Conservation (phyloP, 2,329 filamentous ascomycete genomes). For the Fusarium buharicum region DNA sequence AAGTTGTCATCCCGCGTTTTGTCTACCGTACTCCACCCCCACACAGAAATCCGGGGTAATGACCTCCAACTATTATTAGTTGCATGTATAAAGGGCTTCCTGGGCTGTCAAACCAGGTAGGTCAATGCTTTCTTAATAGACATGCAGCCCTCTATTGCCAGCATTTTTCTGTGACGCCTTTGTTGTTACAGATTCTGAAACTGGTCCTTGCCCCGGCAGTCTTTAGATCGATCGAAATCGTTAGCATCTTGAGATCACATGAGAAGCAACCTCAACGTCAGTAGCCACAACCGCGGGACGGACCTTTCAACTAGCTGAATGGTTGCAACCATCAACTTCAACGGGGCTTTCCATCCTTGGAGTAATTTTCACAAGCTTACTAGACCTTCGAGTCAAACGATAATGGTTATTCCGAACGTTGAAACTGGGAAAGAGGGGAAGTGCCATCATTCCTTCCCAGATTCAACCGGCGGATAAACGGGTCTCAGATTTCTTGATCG, state of each 20-base stretch:
- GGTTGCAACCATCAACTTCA: conserved; percentile 4
- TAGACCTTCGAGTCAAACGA: background rate
- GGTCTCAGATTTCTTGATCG: conserved; percentile 18
- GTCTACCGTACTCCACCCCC: conserved; percentile 30
- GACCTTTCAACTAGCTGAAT: conserved; percentile 1
- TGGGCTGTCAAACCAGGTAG: conserved; percentile 19
- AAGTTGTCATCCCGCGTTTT: conserved; percentile 35
- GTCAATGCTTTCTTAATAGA: conserved; percentile 17
- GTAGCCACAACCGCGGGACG: conserved; percentile 13
- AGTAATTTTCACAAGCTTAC: background rate
- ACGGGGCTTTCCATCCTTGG: conserved; percentile 2
- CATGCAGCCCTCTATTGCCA: conserved; percentile 15
- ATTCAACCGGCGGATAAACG: conserved; percentile 22
- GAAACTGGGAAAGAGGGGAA: conserved; percentile 14
- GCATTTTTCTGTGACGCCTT: conserved; percentile 11
- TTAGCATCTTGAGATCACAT: conserved; percentile 22
- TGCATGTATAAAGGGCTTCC: conserved; percentile 27
- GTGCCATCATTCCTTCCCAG: conserved; percentile 5
- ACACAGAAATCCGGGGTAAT: conserved; percentile 40
- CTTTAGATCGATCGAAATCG: conserved; percentile 3
- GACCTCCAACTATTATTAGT: conserved; percentile 32
- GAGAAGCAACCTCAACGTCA: conserved; percentile 11
- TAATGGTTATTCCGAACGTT: background rate
- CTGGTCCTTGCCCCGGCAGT: conserved; percentile 6
- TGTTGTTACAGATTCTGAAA: conserved; percentile 7